phyloP scores from a whole-genome alignment of 2,329 filamentous ascomycete species.

The Botryotinia calthae region DNA sequence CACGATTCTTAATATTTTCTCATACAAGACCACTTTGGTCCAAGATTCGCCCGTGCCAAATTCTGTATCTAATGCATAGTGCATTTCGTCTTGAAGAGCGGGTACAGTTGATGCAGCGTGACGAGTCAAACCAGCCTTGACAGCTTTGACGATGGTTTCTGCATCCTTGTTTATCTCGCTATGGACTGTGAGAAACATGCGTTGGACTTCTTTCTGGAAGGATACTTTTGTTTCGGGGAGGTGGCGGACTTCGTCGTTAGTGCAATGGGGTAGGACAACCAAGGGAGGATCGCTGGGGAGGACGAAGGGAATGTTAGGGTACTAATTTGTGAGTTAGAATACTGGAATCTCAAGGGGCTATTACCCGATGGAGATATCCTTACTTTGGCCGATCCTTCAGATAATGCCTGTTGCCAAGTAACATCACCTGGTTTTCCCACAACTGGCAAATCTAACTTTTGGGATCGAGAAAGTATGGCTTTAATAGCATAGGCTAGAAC shows the following conservation, averaged over 20 bases:
- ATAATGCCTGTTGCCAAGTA: neutral
- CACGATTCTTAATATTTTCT: neutral
- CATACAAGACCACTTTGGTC: neutral
- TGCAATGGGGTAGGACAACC: neutral
- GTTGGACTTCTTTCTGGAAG: neutral
- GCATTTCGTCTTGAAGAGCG: conserved; percentile 33
- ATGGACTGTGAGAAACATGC: neutral
- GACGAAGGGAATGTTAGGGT: neutral
- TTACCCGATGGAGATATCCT: neutral
- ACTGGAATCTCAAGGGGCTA: neutral
- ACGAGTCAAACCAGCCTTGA: conserved; percentile 33
- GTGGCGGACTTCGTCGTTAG: neutral
- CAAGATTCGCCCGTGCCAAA: conserved; percentile 33
- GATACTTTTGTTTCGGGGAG: neutral
- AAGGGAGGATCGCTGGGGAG: neutral
- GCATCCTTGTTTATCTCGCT: neutral
- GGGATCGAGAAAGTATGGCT: neutral
- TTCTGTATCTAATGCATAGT: conserved; percentile 28
- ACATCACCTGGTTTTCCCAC: neutral
- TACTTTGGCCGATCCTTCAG: neutral
- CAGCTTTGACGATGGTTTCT: conserved; percentile 21
- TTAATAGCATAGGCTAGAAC: neutral
- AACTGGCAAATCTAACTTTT: neutral
- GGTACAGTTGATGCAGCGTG: conserved; percentile 26
- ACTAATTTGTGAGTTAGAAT: neutral